Evolutionary conservation across 1,284 basidiomycete species (phyloP), one percentile per base, ranked within the genome.

Genomic region (Malassezia furfur): DNA sequence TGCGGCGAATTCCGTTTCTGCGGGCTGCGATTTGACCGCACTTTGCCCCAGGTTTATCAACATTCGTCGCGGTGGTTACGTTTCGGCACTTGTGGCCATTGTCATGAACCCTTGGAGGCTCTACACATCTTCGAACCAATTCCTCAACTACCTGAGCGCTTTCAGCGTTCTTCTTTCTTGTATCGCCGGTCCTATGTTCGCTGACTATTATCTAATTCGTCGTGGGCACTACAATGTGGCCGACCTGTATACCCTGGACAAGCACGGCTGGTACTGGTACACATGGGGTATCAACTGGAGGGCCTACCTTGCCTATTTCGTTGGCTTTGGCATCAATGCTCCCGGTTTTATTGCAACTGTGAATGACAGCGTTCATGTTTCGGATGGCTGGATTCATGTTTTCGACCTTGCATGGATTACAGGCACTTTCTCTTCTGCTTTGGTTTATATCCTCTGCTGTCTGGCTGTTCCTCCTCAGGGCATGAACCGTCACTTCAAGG

Each of bases 11-110:
- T 85, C 85, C 3, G 82, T 90, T 62, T 85, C 83, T 35, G 87
- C 87, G 5, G 87, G 88, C 6, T 87, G 86, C 67, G 88, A 91
- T 76, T 77, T 90, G 62, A 88, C 87, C 0, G 83, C 87, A 2
- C 79, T 89, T 6, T 70, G 76, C 54, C 78, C 88, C 53, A 83
- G 84, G 30, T 90, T 83, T 77, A 83, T 91, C 69, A 88, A 86
- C 75, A 90, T 91, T 67, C 83, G 88, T 25, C 81, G 87, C 17
- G 88, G 89, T 17, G 85, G 85, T 3, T 87, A 85, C 72, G 77
- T 90, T 49, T 85, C 84, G 17, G 85, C 85, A 1, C 78, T 85
- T 36, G 81, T 88, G 50, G 87, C 85, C 9, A 73, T 88, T 38
- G 81, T 79, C 73, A 86, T 87, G 78, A 69, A 68, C 62, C 86